Evolutionary conservation across 345 rosid species (phyloP), one percentile per base, ranked within the genome.

Genomic region (Passiflora organensis): DNA sequence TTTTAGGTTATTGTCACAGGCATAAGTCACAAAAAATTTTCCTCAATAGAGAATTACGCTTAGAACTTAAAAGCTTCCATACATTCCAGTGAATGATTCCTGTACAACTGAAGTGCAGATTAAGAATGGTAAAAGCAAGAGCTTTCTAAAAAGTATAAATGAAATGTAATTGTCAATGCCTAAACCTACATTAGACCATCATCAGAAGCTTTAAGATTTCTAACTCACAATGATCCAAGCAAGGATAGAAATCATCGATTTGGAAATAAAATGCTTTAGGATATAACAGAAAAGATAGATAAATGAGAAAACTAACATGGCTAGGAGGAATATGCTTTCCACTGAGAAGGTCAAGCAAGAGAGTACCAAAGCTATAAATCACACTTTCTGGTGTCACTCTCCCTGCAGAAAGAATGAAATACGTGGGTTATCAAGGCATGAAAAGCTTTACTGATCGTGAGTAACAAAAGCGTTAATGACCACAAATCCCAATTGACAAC

Each of bases 241-340:
- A 13, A 19, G 43, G 15, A 38, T n/a, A 14, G 16, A 37, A 54
- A 55, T 3, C 8, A 28, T 2, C 5, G 3, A 2, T 28, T 28
- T 28, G 34, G 34, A 8, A 28, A 8, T 3, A 28, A 28, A 8
- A 28, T 2, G 5, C 34, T 28, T 8, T 8, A 2, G 8, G 34
- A 28, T 28, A 28, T 28, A 28, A 28, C 34, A 28, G 8, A 28
- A 28, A 28, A 2, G 34, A 28, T 8, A 2, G 34, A 8, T 28
- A 28, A 28, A 28, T 28, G n/a, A 53, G 14, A 62, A 39, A 52
- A 74, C 86, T 82, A 73, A 91, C 97, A 65, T 86, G 97, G 74
- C 96, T 79, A 6, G 95, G 96, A 76, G 97, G 91, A 76, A 90
- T 90, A 77, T 90, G 97, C 66, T 86, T 90, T 65, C 97, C 97